Conservation (phyloP, 2,329 filamentous ascomycete species). For the Fusarium sp. region DNA sequence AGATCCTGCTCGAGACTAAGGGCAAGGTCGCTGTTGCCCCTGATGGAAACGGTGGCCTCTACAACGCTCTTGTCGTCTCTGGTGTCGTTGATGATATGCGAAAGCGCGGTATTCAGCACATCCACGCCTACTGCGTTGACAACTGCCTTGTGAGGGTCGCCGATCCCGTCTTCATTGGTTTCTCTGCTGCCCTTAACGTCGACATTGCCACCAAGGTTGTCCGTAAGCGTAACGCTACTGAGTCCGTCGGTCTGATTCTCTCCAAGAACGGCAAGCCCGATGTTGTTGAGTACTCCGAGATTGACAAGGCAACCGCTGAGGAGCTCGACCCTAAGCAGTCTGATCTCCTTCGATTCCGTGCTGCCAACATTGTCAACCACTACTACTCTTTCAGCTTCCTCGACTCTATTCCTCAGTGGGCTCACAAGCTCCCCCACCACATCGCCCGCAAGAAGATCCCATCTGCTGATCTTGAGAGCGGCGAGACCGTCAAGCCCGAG, state of each 20-base stretch:
- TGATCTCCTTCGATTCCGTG: slow-evolving; percentile 90
- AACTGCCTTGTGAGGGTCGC: slow-evolving; percentile 99
- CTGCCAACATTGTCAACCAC: slow-evolving; percentile 99
- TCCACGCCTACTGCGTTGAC: slow-evolving; percentile 98
- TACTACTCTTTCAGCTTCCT: slow-evolving; percentile 98
- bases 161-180: slow-evolving; percentile 94
- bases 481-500: slow-evolving; percentile 86
- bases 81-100: slow-evolving; percentile 88
- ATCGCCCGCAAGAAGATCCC: slow-evolving; percentile 99
- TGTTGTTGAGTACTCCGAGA: slow-evolving; percentile 98
- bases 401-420: slow-evolving; percentile 88
- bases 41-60: slow-evolving; percentile 96
- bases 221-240: slow-evolving; percentile 94
- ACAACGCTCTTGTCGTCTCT: slow-evolving; percentile 85
- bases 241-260: slow-evolving; percentile 93
- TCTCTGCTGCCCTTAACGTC: slow-evolving; percentile 85
- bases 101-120: slow-evolving; percentile 88
- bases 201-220: slow-evolving; percentile 99
- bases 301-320: slow-evolving; percentile 87
- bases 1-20: slow-evolving; percentile 94
- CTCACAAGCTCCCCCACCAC: slow-evolving; percentile 89
- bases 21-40: slow-evolving; percentile 92
- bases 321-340: slow-evolving; percentile 84
- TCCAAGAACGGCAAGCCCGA: slow-evolving; percentile 96
- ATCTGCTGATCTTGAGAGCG: slow-evolving; percentile 77